Conservation (phyloP, 2,329 filamentous ascomycete species). For the Arthrobotrys iridis region DNA sequence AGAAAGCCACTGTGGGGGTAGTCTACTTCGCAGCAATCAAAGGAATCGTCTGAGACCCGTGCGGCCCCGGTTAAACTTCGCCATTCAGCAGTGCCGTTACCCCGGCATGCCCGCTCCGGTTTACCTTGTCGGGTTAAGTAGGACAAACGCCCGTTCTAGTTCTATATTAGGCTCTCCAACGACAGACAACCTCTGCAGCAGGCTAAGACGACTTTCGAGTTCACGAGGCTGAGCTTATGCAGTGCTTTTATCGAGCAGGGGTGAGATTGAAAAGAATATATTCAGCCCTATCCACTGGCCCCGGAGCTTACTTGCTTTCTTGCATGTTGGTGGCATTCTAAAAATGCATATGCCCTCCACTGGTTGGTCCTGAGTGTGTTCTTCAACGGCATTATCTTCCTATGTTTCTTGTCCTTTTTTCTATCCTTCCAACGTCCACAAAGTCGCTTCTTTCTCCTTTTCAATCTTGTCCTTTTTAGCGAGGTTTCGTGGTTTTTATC, state of each 20-base stretch:
- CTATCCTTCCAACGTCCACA: neutral
- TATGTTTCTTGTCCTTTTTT: constrained; percentile 14
- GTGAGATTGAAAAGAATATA: constrained; percentile 15
- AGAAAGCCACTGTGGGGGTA: neutral
- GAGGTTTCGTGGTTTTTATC: neutral
- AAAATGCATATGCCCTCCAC: constrained; percentile 40
- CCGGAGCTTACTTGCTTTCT: constrained; percentile 50
- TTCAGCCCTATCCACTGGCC: constrained; percentile 50
- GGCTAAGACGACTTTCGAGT: constrained; percentile 3
- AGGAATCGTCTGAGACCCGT: neutral
- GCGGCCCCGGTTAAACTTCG: constrained; percentile 30
- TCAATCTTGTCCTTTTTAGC: neutral
- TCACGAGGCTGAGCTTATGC: constrained; percentile 52
- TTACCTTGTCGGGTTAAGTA: constrained; percentile 34
- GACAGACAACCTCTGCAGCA: constrained; percentile 12
- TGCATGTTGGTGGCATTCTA: constrained; percentile 42
- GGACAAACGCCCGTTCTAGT: constrained; percentile 49
- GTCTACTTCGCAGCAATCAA: too few relatives aligned
- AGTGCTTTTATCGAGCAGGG: constrained; percentile 22
- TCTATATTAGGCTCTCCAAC: constrained; percentile 52
- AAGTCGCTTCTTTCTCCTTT: neutral
- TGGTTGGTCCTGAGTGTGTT: neutral
- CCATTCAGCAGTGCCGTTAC: neutral
- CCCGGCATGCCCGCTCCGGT: constrained; percentile 32
- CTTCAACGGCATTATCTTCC: neutral